These are phyloP conservation scores for Exobasidium cylindrosporum DNA, from an alignment of 1,284 basidiomycete genomes.

Conservation along the genomic window DNA sequence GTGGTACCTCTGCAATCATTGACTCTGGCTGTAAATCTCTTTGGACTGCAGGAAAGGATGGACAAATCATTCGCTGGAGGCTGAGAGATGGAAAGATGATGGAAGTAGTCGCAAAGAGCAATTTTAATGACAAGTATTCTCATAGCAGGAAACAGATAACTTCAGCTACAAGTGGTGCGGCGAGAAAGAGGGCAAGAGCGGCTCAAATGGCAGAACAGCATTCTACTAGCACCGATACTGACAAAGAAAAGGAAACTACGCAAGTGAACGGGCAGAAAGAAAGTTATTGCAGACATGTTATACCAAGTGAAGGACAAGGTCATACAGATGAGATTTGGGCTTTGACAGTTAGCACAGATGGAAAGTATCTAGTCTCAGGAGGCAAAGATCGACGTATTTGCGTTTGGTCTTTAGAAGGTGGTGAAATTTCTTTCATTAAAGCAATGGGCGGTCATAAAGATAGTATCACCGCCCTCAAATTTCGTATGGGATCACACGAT, in stretches of 20 bases:
- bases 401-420: slow-evolving; percentile 30
- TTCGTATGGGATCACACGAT: slow-evolving; percentile 73
- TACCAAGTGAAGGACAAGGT: slow-evolving; percentile 64
- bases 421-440: slow-evolving; percentile 57
- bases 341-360: slow-evolving; percentile 80
- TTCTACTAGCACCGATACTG: background rate
- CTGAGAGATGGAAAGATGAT: slow-evolving; percentile 47
- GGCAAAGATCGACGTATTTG: slow-evolving; percentile 69
- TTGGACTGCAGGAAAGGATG: slow-evolving; percentile 56
- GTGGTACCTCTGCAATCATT: slow-evolving; percentile 74
- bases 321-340: slow-evolving; percentile 82
- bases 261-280: slow-evolving; percentile 12
- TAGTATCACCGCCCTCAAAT: slow-evolving; percentile 66
- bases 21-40: slow-evolving; percentile 60
- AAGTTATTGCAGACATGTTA: slow-evolving; percentile 14
- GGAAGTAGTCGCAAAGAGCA: slow-evolving; percentile 18
- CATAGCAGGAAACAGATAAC: background rate
- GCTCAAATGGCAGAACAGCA: background rate
- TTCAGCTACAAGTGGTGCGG: background rate
- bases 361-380: slow-evolving; percentile 77
- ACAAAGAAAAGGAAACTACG: background rate
- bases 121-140: background rate
- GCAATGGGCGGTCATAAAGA: slow-evolving; percentile 61
- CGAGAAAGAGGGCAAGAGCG: background rate
- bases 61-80: slow-evolving; percentile 46